phyloP scores from a whole-genome alignment of 208 protist species.

The Porcisia deanei region DNA sequence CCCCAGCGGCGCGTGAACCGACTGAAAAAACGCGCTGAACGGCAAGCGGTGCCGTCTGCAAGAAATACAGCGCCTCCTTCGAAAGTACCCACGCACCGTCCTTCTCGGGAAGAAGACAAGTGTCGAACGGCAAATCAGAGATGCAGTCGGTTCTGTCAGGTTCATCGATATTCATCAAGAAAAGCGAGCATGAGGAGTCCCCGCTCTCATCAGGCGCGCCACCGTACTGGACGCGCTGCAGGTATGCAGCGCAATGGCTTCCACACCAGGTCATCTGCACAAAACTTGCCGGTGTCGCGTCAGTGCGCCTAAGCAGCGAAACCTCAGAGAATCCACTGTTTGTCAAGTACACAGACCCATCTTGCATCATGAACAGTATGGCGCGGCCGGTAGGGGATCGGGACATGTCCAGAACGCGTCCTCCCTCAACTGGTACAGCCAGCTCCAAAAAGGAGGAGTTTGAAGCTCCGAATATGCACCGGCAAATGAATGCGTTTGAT shows the following conservation, averaged over 20 bases:
- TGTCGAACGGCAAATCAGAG: conserved; percentile 56
- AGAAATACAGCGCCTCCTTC: conserved; percentile 54
- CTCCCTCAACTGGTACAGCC: conserved; percentile 52
- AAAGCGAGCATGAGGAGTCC: conserved; percentile 43
- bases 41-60: conserved; percentile 55
- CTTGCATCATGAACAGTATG: conserved; percentile 60
- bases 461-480: conserved; percentile 23
- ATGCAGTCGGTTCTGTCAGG: conserved; percentile 51
- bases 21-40: conserved; percentile 74
- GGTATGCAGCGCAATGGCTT: conserved; percentile 29
- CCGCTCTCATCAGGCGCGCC: conserved; percentile 1
- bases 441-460: conserved; percentile 38
- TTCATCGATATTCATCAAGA: conserved; percentile 54
- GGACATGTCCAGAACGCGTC: conserved; percentile 54
- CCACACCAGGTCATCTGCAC: conserved; percentile 71
- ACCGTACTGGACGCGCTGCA: conserved; percentile 37
- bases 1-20: conserved; percentile 54
- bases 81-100: conserved; percentile 69
- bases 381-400: conserved; percentile 44
- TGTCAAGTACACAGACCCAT: conserved; percentile 63
- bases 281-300: conserved; percentile 15
- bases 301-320: conserved; percentile 32
- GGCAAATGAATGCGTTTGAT: conserved; percentile 30
- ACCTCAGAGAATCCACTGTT: conserved; percentile 64
- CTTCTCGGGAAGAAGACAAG: conserved; percentile 46